A percentile compares a stretch with the other conserved stretches of the same genome.
Conservation (phyloP, 2,329 filamentous ascomycete species). For the Gremmenia infestans region DNA sequence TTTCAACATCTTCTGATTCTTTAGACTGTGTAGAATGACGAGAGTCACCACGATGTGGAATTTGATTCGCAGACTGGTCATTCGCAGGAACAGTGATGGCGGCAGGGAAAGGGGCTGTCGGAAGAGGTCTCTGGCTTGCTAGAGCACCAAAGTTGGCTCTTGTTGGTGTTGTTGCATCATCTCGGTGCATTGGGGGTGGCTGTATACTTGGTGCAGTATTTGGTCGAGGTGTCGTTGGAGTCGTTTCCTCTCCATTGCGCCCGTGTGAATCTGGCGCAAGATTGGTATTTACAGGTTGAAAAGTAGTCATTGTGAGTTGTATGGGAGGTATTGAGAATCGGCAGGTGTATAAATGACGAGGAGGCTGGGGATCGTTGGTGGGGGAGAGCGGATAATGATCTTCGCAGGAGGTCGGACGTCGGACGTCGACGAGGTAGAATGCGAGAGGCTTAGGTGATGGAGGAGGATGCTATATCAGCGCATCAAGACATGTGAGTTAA, state of each 20-base stretch:
- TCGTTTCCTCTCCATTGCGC: conserved; percentile 43
- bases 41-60: conserved; percentile 51
- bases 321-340: not conserved
- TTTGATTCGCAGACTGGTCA: conserved; percentile 39
- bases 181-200: conserved; percentile 36
- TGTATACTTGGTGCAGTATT: conserved; percentile 39
- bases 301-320: conserved; percentile 47
- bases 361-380: conserved; percentile 20
- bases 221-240: conserved; percentile 48
- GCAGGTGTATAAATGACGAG: conserved; percentile 16
- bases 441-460: conserved; percentile 16
- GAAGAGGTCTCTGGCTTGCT: conserved; percentile 49
- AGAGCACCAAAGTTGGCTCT: conserved; percentile 48
- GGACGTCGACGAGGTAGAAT: not conserved
- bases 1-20: conserved; percentile 66
- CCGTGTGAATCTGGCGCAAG: conserved; percentile 38
- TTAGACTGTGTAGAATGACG: conserved; percentile 56
- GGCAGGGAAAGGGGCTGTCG: conserved; percentile 46
- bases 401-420: conserved; percentile 11
- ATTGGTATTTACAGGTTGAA: conserved; percentile 56
- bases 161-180: conserved; percentile 59
- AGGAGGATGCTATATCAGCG: conserved; percentile 19
- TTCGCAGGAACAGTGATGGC: conserved; percentile 43
- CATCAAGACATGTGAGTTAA: conserved; percentile 23
- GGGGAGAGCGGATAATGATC: conserved; percentile 9